Evolutionary conservation across 2,329 filamentous ascomycete genomes (phyloP).

Genomic region (Talaromyces amestolkiae): DNA sequence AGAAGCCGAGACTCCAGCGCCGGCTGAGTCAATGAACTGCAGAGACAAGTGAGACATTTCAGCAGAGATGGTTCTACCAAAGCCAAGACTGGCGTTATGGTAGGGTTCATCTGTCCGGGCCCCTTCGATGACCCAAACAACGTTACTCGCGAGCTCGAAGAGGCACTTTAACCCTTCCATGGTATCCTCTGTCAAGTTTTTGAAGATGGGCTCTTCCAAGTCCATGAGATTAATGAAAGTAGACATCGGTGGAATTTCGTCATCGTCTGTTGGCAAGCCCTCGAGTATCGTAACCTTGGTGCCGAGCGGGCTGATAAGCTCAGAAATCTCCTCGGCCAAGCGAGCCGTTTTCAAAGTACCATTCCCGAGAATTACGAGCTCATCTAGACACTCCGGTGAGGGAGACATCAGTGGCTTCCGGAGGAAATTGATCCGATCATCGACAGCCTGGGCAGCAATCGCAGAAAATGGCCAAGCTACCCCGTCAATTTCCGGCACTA

Average conservation of each 20-base stretch:
- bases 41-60: slow-evolving; percentile 15
- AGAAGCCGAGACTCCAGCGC: not conserved
- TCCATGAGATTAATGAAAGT: slow-evolving; percentile 4
- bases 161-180: slow-evolving; percentile 20
- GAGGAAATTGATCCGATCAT: not conserved
- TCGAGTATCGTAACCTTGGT: not conserved
- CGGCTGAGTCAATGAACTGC: slow-evolving; percentile 4
- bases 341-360: not conserved
- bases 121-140: slow-evolving; percentile 19
- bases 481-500: not conserved
- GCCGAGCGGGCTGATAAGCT: not conserved
- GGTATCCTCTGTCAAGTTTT: slow-evolving; percentile 19
- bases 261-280: not conserved
- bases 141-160: not conserved
- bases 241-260: not conserved
- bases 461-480: not conserved
- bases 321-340: not conserved
- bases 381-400: no score
- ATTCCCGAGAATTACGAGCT: not conserved
- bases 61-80: slow-evolving; percentile 5
- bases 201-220: slow-evolving; percentile 23
- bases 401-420: not conserved
- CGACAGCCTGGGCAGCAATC: not conserved
- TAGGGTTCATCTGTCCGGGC: slow-evolving; percentile 10
- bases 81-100: slow-evolving; percentile 9